Evolutionary conservation across 179 eudicot genomes (phyloP).

Genomic region (Beta lomatogona): DNA sequence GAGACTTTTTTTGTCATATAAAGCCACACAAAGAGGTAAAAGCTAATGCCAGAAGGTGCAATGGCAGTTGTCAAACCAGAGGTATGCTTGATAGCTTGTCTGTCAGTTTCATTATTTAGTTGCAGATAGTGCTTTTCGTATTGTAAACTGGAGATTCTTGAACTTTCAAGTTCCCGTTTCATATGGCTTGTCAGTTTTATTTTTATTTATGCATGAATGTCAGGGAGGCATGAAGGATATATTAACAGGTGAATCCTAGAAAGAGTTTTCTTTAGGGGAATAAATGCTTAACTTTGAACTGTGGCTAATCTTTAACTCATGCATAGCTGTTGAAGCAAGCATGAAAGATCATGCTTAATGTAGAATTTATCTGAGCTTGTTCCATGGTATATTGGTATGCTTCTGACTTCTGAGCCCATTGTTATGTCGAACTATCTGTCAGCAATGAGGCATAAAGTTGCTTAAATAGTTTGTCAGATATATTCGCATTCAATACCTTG

Average conservation of each 20-base stretch:
- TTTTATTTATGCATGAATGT: not conserved
- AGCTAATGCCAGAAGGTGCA: slow-evolving; percentile 32
- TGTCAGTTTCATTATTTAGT: not conserved
- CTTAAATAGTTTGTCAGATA: not conserved
- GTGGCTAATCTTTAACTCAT: not conserved
- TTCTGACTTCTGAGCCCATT: not conserved
- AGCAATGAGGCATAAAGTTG: not conserved
- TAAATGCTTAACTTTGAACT: not conserved
- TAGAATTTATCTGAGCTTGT: not conserved
- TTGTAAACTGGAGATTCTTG: not conserved
- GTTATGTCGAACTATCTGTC: not conserved
- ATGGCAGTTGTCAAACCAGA: slow-evolving; percentile 41
- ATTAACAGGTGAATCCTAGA: not conserved
- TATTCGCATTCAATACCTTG: not conserved
- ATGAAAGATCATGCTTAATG: not conserved
- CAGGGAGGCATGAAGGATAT: not conserved
- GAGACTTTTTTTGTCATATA: not conserved
- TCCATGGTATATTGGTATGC: not conserved
- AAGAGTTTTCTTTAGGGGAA: not conserved
- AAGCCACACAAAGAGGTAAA: slow-evolving; percentile 11
- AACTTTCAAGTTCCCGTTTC: not conserved
- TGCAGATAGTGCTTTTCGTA: not conserved
- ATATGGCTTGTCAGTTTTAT: not conserved
- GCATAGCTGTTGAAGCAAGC: not conserved
- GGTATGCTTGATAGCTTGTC: slow-evolving; percentile 23